A percentile compares a stretch with the other conserved stretches of the same genome.
Evolutionary conservation across 1,139 yeast species (phyloP).

Genomic region (Debaryomyces psychrophilus): DNA sequence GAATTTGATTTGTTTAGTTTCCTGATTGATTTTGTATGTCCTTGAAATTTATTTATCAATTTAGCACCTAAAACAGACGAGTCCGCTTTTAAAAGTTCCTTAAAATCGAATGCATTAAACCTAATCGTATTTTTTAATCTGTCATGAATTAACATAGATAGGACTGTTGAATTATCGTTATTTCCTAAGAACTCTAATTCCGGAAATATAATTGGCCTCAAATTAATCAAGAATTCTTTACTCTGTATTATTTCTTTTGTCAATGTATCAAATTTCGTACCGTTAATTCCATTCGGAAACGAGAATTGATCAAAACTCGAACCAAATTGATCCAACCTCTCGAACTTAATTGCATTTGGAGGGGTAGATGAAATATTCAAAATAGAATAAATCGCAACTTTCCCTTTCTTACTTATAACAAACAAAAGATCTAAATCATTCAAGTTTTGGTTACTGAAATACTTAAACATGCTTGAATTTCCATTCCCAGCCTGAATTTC

Average conservation of each 20-base stretch:
- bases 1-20: conserved; percentile 60
- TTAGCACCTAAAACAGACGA: conserved; percentile 18
- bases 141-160: conserved; percentile 42
- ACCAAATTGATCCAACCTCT: conserved; percentile 17
- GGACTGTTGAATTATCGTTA: conserved; percentile 11
- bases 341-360: conserved; percentile 40
- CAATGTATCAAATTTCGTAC: conserved; percentile 1
- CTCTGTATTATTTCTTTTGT: conserved; percentile 6
- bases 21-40: conserved; percentile 81
- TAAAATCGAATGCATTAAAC: conserved; percentile 26
- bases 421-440: conserved; percentile 55
- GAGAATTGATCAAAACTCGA: conserved; percentile 18
- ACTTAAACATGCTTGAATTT: conserved; percentile 12
- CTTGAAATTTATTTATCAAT: conserved; percentile 63
- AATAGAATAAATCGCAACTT: conserved; percentile 51
- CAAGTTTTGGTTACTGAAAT: conserved; percentile 18
- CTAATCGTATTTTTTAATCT: conserved; percentile 42
- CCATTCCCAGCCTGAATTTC: conserved; percentile 11
- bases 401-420: conserved; percentile 49
- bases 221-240: conserved; percentile 12
- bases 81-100: conserved; percentile 12
- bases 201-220: conserved; percentile 32
- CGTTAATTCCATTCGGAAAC: conserved; percentile 18
- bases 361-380: conserved; percentile 55
- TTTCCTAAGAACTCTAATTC: conserved; percentile 23